Percentiles rank a stretch among this genome's conserved stretches.
Evolutionary conservation across 1,139 yeast species (phyloP).

Genomic region (Debaryomyces coudertii): DNA sequence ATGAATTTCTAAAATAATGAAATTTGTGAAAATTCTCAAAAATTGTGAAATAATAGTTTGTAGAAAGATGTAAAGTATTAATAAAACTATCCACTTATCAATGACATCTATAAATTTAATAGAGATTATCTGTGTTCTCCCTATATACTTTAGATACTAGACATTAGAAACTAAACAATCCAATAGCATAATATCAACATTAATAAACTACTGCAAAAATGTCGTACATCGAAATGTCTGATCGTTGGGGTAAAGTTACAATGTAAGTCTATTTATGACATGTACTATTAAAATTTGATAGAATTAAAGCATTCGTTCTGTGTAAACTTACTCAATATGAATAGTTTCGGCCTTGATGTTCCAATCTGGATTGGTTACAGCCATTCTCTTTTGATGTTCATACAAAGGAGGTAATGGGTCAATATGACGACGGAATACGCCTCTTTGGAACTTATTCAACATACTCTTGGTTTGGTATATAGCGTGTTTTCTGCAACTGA

Average conservation of each 20-base stretch:
- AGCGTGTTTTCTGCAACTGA: conserved; percentile 58
- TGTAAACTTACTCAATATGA: conserved; percentile 41
- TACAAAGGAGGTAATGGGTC: conserved; percentile 57
- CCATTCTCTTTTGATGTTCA: conserved; percentile 54
- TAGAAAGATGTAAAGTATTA: too few relatives aligned
- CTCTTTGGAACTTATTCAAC: conserved; percentile 47
- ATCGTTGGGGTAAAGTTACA: too few relatives aligned
- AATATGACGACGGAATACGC: conserved; percentile 44
- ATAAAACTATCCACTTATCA: too few relatives aligned
- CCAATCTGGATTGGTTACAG: conserved; percentile 63
- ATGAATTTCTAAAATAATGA: too few relatives aligned
- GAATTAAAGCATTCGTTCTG: background rate
- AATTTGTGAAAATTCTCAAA: too few relatives aligned
- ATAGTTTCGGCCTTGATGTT: conserved; percentile 56
- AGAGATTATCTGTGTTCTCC: too few relatives aligned
- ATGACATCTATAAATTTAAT: background rate
- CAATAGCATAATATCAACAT: too few relatives aligned
- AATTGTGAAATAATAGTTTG: too few relatives aligned
- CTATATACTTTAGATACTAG: too few relatives aligned
- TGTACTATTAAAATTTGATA: conserved; percentile 7
- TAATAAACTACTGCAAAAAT: too few relatives aligned
- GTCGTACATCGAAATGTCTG: too few relatives aligned
- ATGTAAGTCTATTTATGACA: background rate
- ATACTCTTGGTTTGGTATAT: conserved; percentile 53
- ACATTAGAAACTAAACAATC: too few relatives aligned